Percentiles rank a stretch among this genome's conserved stretches.
Conservation (phyloP, 106 monocot genomes). For the Allium sativum region DNA sequence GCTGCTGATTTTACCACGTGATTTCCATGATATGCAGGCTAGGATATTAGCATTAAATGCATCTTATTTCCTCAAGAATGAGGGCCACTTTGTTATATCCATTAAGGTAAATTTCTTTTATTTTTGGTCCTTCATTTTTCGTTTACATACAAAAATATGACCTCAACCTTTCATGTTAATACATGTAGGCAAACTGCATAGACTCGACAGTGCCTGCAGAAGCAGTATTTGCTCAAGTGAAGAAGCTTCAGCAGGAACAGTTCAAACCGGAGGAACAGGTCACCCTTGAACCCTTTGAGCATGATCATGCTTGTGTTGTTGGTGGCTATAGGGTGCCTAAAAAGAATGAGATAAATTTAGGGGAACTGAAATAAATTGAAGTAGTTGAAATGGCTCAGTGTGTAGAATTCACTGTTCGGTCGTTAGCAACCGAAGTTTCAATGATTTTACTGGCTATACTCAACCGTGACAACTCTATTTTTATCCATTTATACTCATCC, state of each 20-base stretch:
- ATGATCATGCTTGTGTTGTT: slow-evolving; percentile 87
- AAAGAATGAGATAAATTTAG: slow-evolving; percentile 57
- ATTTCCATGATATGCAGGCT: slow-evolving; percentile 35
- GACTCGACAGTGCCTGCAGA: slow-evolving; percentile 84
- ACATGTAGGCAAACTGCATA: slow-evolving; percentile 65
- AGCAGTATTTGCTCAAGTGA: slow-evolving; percentile 71
- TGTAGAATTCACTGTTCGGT: too few relatives aligned
- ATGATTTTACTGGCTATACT: too few relatives aligned
- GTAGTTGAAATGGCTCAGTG: too few relatives aligned
- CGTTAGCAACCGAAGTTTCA: too few relatives aligned
- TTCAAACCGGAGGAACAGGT: slow-evolving; percentile 87
- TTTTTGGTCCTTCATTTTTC: background rate
- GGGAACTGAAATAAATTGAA: too few relatives aligned
- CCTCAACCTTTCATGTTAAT: too few relatives aligned
- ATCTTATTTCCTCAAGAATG: slow-evolving; percentile 75
- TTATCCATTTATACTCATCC: too few relatives aligned
- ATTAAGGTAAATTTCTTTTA: slow-evolving; percentile 55
- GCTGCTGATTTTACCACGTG: background rate
- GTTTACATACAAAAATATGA: too few relatives aligned
- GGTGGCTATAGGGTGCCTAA: slow-evolving; percentile 80
- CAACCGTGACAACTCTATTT: too few relatives aligned
- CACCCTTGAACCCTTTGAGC: slow-evolving; percentile 72
- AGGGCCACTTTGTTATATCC: slow-evolving; percentile 84
- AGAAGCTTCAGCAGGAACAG: slow-evolving; percentile 77
- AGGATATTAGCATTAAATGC: slow-evolving; percentile 82